Base-by-base conservation (phyloP, 2,329 filamentous ascomycete genomes). In the Corniculantispora saksenae region DNA sequence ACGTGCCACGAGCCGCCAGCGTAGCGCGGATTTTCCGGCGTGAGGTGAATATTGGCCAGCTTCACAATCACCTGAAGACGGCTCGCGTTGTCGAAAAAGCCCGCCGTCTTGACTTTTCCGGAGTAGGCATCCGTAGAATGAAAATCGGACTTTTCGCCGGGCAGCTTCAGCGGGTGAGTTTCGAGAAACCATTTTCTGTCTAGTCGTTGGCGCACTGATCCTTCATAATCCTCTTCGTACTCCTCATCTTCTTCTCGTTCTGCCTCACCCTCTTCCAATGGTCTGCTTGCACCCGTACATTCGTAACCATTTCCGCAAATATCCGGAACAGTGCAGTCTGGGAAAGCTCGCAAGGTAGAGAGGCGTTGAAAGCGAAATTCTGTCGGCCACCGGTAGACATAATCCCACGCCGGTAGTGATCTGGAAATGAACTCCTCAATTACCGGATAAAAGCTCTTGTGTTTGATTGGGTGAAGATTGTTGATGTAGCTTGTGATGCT, bases 51-150 rank as follows among this genome's bases (percentile, higher is more conserved):
- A 56, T 84, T 86, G 17, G 85, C 81, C 13, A 91, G 75, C 72
- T 90, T 90, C 61, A 89, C 82, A 63, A 90, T 86, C 48, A 91
- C 78, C 66, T 91, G 89, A 0, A 90, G 74, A 3, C 75, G 75
- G 12, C 71, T 64, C 3, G 67, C 66, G 27, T 69, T 69, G 4
- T 71, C 45, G 56, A 76, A 75, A 67, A 77, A 80, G 1, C 3
- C 69, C 64, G 40, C 77, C 68, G 17, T 74, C 68, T 17, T 61
- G 19, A 53, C 59, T 35, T 61, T n/a, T 29, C 27, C 35, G 23
- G 51, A 2, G 35, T 53, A 61, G 3, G 48, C 59, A n/a, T 53
- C 45, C 1, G 70, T 70, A 1, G 67, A 61, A 1, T 69, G 64
- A 40, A 74, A 72, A 55, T 77, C 68, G 12, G 74, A 67, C 9